These are phyloP conservation scores for Calamus simplicifolius DNA, from an alignment of 176 grass and related monocot species.

Conservation along the genomic window DNA sequence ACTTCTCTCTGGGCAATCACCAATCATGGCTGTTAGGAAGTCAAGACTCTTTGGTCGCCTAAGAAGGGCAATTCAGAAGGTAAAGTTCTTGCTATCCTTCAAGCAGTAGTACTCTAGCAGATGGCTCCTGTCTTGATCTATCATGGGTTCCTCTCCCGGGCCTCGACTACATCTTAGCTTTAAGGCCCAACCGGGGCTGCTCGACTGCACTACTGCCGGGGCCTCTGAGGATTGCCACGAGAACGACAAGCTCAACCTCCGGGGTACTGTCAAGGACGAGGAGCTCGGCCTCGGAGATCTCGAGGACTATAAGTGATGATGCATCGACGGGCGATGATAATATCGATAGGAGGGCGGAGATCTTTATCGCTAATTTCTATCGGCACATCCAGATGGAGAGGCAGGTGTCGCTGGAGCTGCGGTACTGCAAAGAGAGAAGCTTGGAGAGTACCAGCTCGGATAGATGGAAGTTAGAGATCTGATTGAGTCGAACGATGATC, in stretches of 20 bases:
- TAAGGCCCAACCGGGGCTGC: conserved; percentile 30
- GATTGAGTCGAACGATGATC: too few species aligned
- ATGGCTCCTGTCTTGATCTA: conserved; percentile 47
- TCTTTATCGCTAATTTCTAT: conserved; percentile 59
- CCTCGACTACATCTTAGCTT: conserved; percentile 37
- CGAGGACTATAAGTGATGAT: conserved; percentile 16
- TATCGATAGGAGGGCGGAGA: conserved; percentile 48
- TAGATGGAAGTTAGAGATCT: neutral
- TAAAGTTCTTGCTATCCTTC: conserved; percentile 65
- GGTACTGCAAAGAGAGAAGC: conserved; percentile 28
- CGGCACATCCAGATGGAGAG: conserved; percentile 60
- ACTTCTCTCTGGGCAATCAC: too few species aligned
- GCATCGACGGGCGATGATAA: conserved; percentile 23
- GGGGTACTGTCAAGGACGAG: conserved; percentile 26
- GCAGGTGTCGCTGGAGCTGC: conserved; percentile 69
- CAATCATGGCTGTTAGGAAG: conserved; percentile 6
- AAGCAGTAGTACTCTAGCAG: conserved; percentile 44
- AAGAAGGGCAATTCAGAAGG: conserved; percentile 44
- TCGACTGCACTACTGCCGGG: conserved; percentile 24
- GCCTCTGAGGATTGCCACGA: neutral
- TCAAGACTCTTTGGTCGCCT: conserved; percentile 26
- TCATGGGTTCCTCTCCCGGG: neutral
- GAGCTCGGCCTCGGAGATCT: conserved; percentile 20
- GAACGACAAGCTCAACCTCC: neutral
- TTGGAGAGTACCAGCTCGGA: conserved; percentile 18